These are phyloP conservation scores for Ophiostoma triangulosporum DNA, from an alignment of 2,329 filamentous ascomycete species.

Conservation along the genomic window DNA sequence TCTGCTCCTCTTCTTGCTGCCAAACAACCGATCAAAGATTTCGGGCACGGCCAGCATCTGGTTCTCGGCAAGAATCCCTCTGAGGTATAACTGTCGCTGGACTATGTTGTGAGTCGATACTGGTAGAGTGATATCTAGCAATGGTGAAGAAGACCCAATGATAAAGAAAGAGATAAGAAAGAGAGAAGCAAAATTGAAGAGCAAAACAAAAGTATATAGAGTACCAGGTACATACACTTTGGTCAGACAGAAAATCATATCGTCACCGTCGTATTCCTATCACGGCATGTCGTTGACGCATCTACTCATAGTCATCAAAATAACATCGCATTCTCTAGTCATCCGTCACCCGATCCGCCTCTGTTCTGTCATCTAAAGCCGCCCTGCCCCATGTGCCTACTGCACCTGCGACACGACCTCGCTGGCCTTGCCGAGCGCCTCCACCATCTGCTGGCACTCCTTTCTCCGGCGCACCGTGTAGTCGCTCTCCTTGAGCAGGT, in stretches of 20 bases:
- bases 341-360: neutral
- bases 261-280: neutral
- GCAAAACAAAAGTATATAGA: neutral
- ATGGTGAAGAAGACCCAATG: neutral
- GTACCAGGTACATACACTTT: neutral
- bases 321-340: neutral
- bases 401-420: conserved; percentile 85
- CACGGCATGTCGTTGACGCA: neutral
- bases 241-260: too few species aligned
- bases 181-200: neutral
- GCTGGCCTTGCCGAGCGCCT: conserved; percentile 74
- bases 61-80: conserved; percentile 65
- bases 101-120: too few species aligned
- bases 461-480: conserved; percentile 91
- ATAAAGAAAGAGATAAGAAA: neutral
- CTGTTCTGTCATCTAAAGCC: neutral
- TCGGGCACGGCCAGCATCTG: conserved; percentile 82
- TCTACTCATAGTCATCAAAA: neutral
- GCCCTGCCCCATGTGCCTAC: conserved; percentile 22
- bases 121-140: too few species aligned
- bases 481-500: conserved; percentile 93
- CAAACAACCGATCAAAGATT: conserved; percentile 85
- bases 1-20: conserved; percentile 67
- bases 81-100: too few species aligned
- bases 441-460: conserved; percentile 99